These are phyloP conservation scores for Alternaria triticina DNA, from an alignment of 2,329 filamentous ascomycete species.

Conservation along the genomic window DNA sequence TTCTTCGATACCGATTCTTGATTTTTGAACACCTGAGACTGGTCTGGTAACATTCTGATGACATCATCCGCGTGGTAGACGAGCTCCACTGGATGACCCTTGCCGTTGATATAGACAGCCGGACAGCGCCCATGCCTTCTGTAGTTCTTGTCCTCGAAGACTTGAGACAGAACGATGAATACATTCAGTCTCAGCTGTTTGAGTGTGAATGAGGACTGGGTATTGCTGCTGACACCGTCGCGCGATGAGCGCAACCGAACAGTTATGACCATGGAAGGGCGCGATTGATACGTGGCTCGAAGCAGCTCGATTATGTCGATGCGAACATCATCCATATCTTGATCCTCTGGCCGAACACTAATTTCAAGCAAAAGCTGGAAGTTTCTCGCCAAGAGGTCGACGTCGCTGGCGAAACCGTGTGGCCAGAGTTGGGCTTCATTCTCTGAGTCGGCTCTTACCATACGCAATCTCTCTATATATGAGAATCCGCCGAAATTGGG, in stretches of 20 bases:
- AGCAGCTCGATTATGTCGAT: neutral
- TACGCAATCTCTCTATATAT: neutral
- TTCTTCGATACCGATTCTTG: neutral
- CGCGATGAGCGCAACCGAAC: neutral
- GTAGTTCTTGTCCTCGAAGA: neutral
- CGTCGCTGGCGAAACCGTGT: neutral
- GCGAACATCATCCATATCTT: neutral
- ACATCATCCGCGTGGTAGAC: neutral
- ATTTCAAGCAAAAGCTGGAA: neutral
- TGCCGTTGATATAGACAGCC: neutral
- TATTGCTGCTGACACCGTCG: neutral
- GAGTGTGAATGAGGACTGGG: neutral
- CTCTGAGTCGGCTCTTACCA: neutral
- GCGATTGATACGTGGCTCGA: neutral
- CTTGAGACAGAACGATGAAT: neutral
- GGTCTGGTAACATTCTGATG: neutral
- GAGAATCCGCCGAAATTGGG: neutral
- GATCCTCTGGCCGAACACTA: neutral
- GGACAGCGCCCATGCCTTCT: neutral
- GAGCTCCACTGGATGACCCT: neutral
- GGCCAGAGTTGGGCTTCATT: neutral
- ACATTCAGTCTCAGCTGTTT: neutral
- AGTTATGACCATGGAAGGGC: neutral
- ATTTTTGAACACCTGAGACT: neutral
- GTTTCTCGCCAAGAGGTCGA: neutral